A percentile compares a stretch with the other conserved stretches of the same genome.
Conservation (phyloP, 1,284 basidiomycete genomes). For the Termitomyces sp. region DNA sequence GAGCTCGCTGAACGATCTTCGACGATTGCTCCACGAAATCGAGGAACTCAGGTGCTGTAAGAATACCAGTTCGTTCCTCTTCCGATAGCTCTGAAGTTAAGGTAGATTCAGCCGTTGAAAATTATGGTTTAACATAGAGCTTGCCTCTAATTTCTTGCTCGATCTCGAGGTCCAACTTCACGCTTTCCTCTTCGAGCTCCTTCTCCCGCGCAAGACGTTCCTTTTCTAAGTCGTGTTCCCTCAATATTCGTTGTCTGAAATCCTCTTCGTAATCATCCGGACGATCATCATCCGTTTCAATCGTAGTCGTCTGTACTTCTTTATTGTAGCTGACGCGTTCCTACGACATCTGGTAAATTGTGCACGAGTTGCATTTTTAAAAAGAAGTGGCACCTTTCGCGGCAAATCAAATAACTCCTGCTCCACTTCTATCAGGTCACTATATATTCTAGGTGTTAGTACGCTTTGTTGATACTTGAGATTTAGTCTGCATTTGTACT, state of each 20-base stretch:
- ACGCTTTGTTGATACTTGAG: constrained; percentile 34
- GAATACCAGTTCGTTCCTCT: constrained; percentile 77
- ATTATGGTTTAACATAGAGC: constrained; percentile 11
- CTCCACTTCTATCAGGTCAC: constrained; percentile 82
- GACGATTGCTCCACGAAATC: constrained; percentile 95
- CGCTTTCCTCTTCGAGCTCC: constrained; percentile 77
- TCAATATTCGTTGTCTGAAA: constrained; percentile 62
- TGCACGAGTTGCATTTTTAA: neutral
- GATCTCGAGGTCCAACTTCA: constrained; percentile 73
- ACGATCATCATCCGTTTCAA: constrained; percentile 44
- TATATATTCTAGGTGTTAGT: constrained; percentile 58
- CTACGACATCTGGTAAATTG: constrained; percentile 29
- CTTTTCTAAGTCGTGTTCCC: constrained; percentile 62
- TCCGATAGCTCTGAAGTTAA: constrained; percentile 67
- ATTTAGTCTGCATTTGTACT: neutral
- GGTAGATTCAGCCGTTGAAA: neutral
- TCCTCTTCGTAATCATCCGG: constrained; percentile 62
- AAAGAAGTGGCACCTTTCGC: constrained; percentile 53
- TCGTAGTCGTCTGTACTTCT: constrained; percentile 82
- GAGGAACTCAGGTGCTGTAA: constrained; percentile 82
- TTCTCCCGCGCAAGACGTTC: constrained; percentile 69
- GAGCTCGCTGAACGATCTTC: constrained; percentile 92
- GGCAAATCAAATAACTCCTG: constrained; percentile 89
- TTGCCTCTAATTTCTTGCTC: constrained; percentile 77
- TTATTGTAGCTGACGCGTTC: constrained; percentile 93